A percentile compares a stretch with the other conserved stretches of the same genome.
These are phyloP conservation scores for Quercus robur DNA, from an alignment of 306 rosid species.

Conservation along the genomic window DNA sequence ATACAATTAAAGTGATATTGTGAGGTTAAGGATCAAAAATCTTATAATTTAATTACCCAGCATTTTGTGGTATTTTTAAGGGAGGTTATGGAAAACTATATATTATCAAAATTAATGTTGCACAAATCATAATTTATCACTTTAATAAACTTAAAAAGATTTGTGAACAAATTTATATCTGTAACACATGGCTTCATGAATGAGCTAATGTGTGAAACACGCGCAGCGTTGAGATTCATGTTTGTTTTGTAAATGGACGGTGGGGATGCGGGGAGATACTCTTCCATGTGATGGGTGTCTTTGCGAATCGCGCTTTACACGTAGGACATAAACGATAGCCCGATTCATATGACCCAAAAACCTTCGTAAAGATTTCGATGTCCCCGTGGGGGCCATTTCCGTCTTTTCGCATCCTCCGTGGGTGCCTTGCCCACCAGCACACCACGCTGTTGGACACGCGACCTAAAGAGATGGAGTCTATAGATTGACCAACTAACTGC, in stretches of 20 bases:
- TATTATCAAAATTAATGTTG: too few species aligned
- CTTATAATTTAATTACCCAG: too few species aligned
- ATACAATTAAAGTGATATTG: too few species aligned
- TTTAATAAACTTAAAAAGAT: too few species aligned
- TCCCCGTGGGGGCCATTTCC: conserved; percentile 1
- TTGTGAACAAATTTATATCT: too few species aligned
- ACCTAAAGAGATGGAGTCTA: background rate
- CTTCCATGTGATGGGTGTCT: conserved; percentile 1
- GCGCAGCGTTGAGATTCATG: background rate
- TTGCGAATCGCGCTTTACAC: background rate
- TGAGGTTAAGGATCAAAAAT: too few species aligned
- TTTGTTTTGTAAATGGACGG: background rate
- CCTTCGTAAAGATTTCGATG: background rate
- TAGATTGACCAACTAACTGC: background rate
- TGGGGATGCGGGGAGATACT: background rate
- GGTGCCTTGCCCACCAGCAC: background rate
- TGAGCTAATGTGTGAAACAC: background rate
- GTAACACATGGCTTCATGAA: too few species aligned
- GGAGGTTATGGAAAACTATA: too few species aligned
- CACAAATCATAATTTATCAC: too few species aligned
- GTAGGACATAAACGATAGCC: background rate
- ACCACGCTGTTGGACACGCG: background rate
- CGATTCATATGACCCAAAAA: background rate
- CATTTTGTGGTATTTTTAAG: too few species aligned
- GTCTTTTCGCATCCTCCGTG: background rate